These are phyloP conservation scores for Somion occarium DNA, from an alignment of 1,284 basidiomycete genomes.

Conservation along the genomic window DNA sequence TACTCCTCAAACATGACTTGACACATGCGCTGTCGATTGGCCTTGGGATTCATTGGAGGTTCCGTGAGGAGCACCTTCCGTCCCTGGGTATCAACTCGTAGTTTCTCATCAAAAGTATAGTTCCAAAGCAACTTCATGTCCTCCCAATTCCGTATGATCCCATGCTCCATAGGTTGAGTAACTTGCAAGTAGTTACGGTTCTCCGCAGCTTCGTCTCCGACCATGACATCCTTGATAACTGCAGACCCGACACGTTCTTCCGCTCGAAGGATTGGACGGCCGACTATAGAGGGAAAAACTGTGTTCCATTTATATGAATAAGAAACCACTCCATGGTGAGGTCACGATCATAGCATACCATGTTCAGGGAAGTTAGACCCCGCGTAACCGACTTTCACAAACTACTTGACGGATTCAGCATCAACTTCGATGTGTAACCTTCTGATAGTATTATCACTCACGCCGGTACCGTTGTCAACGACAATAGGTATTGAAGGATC, in stretches of 20 bases:
- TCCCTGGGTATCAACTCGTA: slow-evolving; percentile 83
- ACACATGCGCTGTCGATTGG: slow-evolving; percentile 90
- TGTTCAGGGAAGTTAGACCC: slow-evolving; percentile 99
- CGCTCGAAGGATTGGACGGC: slow-evolving; percentile 93
- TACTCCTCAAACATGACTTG: slow-evolving; percentile 99
- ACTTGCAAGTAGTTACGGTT: slow-evolving; percentile 95
- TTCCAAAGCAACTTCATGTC: slow-evolving; percentile 99
- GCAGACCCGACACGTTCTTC: slow-evolving; percentile 89
- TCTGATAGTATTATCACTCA: slow-evolving; percentile 58
- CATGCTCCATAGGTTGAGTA: slow-evolving; percentile 98
- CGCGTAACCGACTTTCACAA: slow-evolving; percentile 98
- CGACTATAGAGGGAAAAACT: slow-evolving; percentile 97
- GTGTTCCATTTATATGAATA: not conserved
- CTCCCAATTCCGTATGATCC: slow-evolving; percentile 98
- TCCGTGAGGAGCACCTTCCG: slow-evolving; percentile 94
- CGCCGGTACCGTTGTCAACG: slow-evolving; percentile 97
- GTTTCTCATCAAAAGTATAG: slow-evolving; percentile 97
- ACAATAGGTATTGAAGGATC: slow-evolving; percentile 76
- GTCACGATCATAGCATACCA: slow-evolving; percentile 42
- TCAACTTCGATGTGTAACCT: slow-evolving; percentile 97
- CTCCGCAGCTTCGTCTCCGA: slow-evolving; percentile 93
- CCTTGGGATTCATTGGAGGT: slow-evolving; percentile 99
- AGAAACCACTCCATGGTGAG: not conserved
- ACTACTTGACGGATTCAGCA: slow-evolving; percentile 43
- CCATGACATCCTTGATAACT: slow-evolving; percentile 95